A percentile compares a stretch with the other conserved stretches of the same genome.
Evolutionary conservation across 768 basidiomycete species (phyloP).

Genomic region (Leucocoprinus leucothites): DNA sequence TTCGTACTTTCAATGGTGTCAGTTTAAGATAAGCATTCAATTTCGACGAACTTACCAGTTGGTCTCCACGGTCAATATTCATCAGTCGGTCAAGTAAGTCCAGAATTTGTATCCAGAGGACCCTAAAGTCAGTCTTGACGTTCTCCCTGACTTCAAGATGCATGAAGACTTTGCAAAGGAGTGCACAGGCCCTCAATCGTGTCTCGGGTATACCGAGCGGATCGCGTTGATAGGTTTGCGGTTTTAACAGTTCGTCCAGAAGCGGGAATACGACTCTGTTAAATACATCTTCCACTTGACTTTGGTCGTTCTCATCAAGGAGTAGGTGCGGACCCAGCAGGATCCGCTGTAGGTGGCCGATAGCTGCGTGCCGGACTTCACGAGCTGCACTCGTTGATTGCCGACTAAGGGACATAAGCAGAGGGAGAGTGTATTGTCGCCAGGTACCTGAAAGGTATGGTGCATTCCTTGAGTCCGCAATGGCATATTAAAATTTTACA

Average conservation of each 20-base stretch:
- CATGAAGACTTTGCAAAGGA: constrained; percentile 95
- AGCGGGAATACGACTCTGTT: constrained; percentile 88
- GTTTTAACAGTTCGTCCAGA: constrained; percentile 85
- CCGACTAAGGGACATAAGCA: constrained; percentile 68
- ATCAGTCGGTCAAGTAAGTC: constrained; percentile 89
- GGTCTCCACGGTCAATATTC: constrained; percentile 80
- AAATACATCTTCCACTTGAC: constrained; percentile 79
- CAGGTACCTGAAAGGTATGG: constrained; percentile 47
- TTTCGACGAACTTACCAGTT: constrained; percentile 60
- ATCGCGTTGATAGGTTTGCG: constrained; percentile 75
- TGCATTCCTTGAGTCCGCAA: background rate
- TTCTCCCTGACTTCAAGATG: constrained; percentile 81
- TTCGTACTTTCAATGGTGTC: constrained; percentile 61
- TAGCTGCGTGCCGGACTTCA: constrained; percentile 80
- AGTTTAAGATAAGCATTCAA: background rate
- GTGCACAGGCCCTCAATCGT: constrained; percentile 79
- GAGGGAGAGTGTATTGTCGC: constrained; percentile 72
- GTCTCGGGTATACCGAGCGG: constrained; percentile 90
- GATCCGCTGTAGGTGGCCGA: constrained; percentile 79
- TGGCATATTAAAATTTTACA: background rate
- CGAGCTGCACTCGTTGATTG: constrained; percentile 82
- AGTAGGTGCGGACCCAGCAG: constrained; percentile 74
- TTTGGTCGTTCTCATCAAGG: constrained; percentile 54
- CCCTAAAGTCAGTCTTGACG: constrained; percentile 56
- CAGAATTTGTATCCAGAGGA: constrained; percentile 86